Evolutionary conservation across 1,139 yeast genomes (phyloP).

Genomic region (Geotrichum restrictum): DNA sequence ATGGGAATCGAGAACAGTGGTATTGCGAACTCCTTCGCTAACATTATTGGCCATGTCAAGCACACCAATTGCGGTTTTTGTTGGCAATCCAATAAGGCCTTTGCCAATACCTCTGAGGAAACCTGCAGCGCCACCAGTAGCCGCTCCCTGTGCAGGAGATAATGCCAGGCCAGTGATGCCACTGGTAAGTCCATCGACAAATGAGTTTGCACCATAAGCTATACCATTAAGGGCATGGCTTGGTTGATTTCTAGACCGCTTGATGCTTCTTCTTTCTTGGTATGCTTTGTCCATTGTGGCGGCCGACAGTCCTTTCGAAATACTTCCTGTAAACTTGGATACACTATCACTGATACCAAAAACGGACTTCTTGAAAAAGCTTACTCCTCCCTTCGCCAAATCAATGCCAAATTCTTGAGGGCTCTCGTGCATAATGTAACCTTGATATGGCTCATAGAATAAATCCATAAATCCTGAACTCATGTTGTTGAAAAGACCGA

Average conservation of each 20-base stretch:
- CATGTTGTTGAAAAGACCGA: conserved; percentile 85
- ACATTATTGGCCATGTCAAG: conserved; percentile 89
- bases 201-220: conserved; percentile 80
- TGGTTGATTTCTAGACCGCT: conserved; percentile 71
- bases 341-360: conserved; percentile 92
- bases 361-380: conserved; percentile 88
- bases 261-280: conserved; percentile 73
- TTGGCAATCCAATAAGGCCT: conserved; percentile 89
- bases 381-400: conserved; percentile 89
- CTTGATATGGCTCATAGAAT: conserved; percentile 95
- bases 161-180: conserved; percentile 87
- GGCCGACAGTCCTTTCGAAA: conserved; percentile 88
- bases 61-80: conserved; percentile 92
- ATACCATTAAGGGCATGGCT: conserved; percentile 86
- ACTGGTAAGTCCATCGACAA: conserved; percentile 78
- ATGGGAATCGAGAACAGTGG: conserved; percentile 84
- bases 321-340: conserved; percentile 85
- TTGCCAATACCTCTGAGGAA: conserved; percentile 90
- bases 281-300: conserved; percentile 83
- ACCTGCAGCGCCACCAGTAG: conserved; percentile 79
- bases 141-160: conserved; percentile 88
- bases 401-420: conserved; percentile 96
- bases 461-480: conserved; percentile 94
- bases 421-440: conserved; percentile 85
- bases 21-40: conserved; percentile 87